These are phyloP conservation scores for Myriosclerotinia curreyana DNA, from an alignment of 2,329 filamentous ascomycete genomes.

Conservation along the genomic window DNA sequence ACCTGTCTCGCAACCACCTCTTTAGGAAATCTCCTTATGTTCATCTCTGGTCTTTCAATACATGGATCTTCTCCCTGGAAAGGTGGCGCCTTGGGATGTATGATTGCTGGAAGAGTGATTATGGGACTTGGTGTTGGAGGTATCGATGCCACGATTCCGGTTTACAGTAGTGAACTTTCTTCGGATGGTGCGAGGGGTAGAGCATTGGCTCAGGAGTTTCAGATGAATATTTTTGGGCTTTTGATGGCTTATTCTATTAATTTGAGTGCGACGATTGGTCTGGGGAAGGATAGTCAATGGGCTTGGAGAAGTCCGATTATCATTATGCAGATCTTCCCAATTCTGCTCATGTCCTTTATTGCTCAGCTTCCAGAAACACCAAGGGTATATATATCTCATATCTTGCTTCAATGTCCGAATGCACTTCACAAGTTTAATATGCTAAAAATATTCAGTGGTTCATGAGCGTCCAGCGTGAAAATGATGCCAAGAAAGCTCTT, in stretches of 20 bases:
- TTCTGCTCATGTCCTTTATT: constrained; percentile 52
- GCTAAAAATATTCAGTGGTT: constrained; percentile 44
- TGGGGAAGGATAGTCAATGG: constrained; percentile 58
- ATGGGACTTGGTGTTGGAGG: constrained; percentile 58
- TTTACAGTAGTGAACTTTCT: constrained; percentile 56
- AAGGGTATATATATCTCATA: constrained; percentile 33
- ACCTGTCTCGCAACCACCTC: constrained; percentile 52
- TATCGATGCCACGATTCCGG: constrained; percentile 58
- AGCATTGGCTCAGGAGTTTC: constrained; percentile 60
- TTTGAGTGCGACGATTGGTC: constrained; percentile 49
- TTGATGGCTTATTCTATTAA: constrained; percentile 61
- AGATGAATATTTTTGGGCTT: constrained; percentile 61
- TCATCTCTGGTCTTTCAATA: constrained; percentile 51
- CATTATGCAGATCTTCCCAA: constrained; percentile 57
- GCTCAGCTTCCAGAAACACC: constrained; percentile 55
- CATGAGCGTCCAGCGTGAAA: constrained; percentile 48
- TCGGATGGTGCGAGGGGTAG: constrained; percentile 56
- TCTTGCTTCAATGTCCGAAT: background rate
- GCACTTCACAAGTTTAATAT: background rate
- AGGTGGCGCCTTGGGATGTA: constrained; percentile 48
- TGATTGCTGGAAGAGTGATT: constrained; percentile 42
- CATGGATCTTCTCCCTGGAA: constrained; percentile 42
- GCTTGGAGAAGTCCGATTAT: constrained; percentile 61
- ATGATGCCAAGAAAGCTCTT: constrained; percentile 51
- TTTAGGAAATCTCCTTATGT: constrained; percentile 59